A percentile compares a stretch with the other conserved stretches of the same genome.
Evolutionary conservation across 345 rosid genomes (phyloP).

Genomic region (Hypericum perforatum): DNA sequence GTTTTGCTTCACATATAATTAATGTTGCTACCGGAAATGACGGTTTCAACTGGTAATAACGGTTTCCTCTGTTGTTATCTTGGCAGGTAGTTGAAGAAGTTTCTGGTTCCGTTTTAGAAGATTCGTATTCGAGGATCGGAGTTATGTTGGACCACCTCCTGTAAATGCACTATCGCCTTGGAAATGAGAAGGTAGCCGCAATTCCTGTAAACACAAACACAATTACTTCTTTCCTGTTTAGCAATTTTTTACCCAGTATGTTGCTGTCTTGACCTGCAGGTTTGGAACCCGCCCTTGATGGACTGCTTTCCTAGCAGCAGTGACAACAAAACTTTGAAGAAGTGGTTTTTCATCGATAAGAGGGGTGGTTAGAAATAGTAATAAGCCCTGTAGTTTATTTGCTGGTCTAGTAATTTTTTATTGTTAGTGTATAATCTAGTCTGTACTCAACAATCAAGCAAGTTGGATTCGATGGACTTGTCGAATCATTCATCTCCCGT

Average conservation of each 20-base stretch:
- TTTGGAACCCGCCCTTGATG: conserved; percentile 50
- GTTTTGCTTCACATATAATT: no score
- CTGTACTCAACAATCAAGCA: conserved; percentile 17
- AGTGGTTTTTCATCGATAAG: conserved; percentile 92
- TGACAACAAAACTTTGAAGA: conserved; percentile 81
- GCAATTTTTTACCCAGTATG: conserved; percentile 2
- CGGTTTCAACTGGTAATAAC: conserved; percentile 23
- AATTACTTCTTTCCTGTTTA: not conserved
- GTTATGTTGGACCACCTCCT: conserved; percentile 24
- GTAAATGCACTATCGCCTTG: conserved; percentile 37
- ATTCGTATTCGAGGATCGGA: not conserved
- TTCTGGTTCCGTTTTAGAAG: not conserved
- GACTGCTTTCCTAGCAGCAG: conserved; percentile 52
- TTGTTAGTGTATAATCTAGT: conserved; percentile 9
- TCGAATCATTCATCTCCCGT: conserved; percentile 63
- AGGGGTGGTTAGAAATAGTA: conserved; percentile 48
- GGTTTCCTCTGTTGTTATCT: not conserved
- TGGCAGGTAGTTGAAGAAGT: not conserved
- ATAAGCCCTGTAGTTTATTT: conserved; percentile 9
- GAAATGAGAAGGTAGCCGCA: conserved; percentile 56
- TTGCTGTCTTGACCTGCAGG: conserved; percentile 27
- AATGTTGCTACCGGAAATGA: no score
- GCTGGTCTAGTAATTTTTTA: conserved; percentile 12
- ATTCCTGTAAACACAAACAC: not conserved
- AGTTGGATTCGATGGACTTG: conserved; percentile 46